Base-by-base conservation (phyloP, 768 basidiomycete species). In the Kwoniella sp. region DNA sequence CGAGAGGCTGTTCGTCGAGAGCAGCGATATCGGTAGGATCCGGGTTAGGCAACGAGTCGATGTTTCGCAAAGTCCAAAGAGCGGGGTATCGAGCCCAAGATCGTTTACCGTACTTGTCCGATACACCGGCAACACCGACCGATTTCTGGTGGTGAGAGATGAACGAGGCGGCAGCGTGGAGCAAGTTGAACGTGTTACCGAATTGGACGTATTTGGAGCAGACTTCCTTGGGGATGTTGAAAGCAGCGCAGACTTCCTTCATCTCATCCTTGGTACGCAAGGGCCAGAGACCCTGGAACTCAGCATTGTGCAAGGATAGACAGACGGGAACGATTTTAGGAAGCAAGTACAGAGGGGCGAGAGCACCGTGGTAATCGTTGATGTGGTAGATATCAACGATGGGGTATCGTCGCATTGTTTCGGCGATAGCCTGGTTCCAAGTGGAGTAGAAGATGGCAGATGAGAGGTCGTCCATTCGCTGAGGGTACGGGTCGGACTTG, bases 401-500 rank as follows among this genome's bases (percentile, higher is more conserved):
- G 0, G 93, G 91, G 82, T 84, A 84, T 60, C 92, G 87, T 68
- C 91, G 89, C 69, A 96, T 90, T 31, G 92, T 91, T 51, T 92
- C 89, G 20, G 93, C 92, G 69, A 96, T 93, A 50, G 93, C 92
- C 82, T 96, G 93, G 75, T 96, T 96, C 93, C 93, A 96, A 20
- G 93, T 93, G 55, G 93, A 95, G 80, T 96, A 96, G 85, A 95
- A 96, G 76, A 95, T 95, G 47, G 93, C 93, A 11, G 93, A 95
- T 71, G 90, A 90, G 68, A 96, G 85, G 79, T 96, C 93, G 77
- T 96, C 93, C 93, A 96, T 96, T 73, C 93, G 91, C 74, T 92
- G 90, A 30, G 93, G 93, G 79, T 96, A 96, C 1, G 93, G 93
- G 74, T 96, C 93, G 0, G 93, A 85, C 81, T 95, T 96, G 17